Base-by-base conservation (phyloP, 495 filamentous ascomycete genomes). In the Neurospora sp. region DNA sequence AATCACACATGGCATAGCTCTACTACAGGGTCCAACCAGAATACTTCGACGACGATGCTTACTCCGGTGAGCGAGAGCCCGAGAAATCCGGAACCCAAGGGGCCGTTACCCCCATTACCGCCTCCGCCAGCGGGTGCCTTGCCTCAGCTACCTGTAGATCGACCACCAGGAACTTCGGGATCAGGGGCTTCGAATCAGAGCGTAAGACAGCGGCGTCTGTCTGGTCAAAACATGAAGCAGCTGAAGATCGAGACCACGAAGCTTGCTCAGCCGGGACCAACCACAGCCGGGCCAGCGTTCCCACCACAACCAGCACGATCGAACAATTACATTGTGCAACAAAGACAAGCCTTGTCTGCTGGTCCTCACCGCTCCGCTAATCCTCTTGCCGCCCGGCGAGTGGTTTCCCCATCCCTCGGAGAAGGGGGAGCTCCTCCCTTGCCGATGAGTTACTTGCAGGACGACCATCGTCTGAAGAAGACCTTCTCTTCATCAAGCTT, bases 1-100 rank as follows among this genome's bases (percentile, higher is more conserved):
- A 89, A 89, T 68, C 89, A 90, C 68, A 96, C 93, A 8, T 97
- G 93, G 93, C 91, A 93, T 76, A 97, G 92, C 82, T 96, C 94
- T 20, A 87, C 88, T 20, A 87, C 88, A 76, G 89, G 88, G 35
- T 96, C 93, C 8, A 92, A 93, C 70, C 88, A 91, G 27, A 92
- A 90, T 10, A 93, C 92, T 1, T 87, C 88, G 35, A 90, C 89
- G 31, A 92, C 88, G 42, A 86, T 88, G 17, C 79, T 98, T 69
- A 92, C 93, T 3, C 92, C 93, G 1, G 90, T 97, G 69, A 88
- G 89, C 41, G 94, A 97, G 81, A 87, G 88, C 39, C 74, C 76
- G 22, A 68, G 73, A 17, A 70, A 65, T 12, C 75, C 79, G 0
- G 70, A 77, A 69, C 44, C 86, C 78, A 42, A 75, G 6, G 78